Base-by-base conservation (phyloP, 768 basidiomycete genomes). In the Leucosporidium creatinivorum region DNA sequence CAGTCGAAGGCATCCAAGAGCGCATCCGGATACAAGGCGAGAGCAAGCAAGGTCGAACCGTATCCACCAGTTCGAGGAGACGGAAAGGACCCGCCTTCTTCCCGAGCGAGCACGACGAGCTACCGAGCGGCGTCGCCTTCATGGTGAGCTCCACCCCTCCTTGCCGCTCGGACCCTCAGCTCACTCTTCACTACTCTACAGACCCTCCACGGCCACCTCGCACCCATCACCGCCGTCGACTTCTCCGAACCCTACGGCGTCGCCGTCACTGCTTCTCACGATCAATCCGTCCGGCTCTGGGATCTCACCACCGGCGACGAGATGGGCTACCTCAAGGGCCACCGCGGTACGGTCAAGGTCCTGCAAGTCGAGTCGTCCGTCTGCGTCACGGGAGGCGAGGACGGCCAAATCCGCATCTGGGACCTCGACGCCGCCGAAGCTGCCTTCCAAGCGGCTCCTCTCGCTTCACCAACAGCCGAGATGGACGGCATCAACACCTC, bases 161-260 rank as follows among this genome's bases (percentile, higher is more conserved):
- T n/a, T 23, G 17, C 39, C 17, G n/a, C 1, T 8, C 33, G 12
- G 9, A 1, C n/a, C 25, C 19, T 9, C 25, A 1, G 3, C 54
- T 36, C 2, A 39, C 26, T 39, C 5, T 26, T 1, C 21, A 19
- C n/a, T 36, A 5, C 61, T 47, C 47, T 21, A 67, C 77, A 93
- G 91, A 90, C 91, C 4, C 82, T 98, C 39, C 83, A 87, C 51
- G 85, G 85, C 58, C 94, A 97, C 73, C 82, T 84, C 1, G 85
- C 86, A 0, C 88, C 90, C 0, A 86, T 99, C 72, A 86, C 87
- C 0, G 86, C 92, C 1, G 83, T 99, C 25, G 96, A 99, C 79
- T 91, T 98, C 75, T 91, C 90, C 15, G 94, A 97, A 76, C 96
- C 96, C 8, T 99, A 99, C 74, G 94, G 93, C 21, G 89, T 87